Percentiles rank a stretch among this genome's conserved stretches.
Evolutionary conservation across 75 land plant species (phyloP).

Genomic region (Azolla pinnata): DNA sequence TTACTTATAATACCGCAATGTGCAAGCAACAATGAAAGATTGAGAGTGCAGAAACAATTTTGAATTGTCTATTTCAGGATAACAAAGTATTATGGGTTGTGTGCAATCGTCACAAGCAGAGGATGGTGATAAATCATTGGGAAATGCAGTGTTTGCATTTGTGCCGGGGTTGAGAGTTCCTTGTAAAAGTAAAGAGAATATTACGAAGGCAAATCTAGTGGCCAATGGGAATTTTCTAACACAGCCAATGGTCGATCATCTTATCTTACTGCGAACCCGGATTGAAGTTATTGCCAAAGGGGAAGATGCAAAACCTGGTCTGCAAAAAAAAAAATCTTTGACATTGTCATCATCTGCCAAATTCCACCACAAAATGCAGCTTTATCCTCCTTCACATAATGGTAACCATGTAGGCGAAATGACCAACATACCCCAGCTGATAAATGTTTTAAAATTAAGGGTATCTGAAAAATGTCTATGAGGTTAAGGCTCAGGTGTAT

Average conservation of each 20-base stretch:
- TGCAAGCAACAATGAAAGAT: too few relatives aligned
- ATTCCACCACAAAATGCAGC: background rate
- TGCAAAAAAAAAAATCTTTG: conserved; percentile 22
- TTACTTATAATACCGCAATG: too few relatives aligned
- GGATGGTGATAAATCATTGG: conserved; percentile 34
- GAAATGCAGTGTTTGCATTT: conserved; percentile 56
- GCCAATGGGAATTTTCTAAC: conserved; percentile 16
- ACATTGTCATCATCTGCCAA: background rate
- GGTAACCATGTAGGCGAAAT: too few relatives aligned
- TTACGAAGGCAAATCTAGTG: conserved; percentile 36
- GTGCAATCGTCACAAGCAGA: conserved; percentile 41
- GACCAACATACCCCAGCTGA: too few relatives aligned
- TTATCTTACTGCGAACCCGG: conserved; percentile 48
- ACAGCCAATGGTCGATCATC: conserved; percentile 36
- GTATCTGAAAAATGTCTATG: background rate
- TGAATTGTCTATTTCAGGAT: too few relatives aligned
- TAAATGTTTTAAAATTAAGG: background rate
- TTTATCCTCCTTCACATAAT: background rate
- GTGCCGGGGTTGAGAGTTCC: conserved; percentile 68
- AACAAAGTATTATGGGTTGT: conserved; percentile 65
- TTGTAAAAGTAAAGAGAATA: conserved; percentile 37
- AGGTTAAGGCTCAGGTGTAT: background rate
- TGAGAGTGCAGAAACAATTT: too few relatives aligned
- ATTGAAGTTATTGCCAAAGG: conserved; percentile 51
- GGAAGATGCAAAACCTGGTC: conserved; percentile 22